phyloP scores from a whole-genome alignment of 139 green algal genomes.

The Prasinococcaceae sp. region DNA sequence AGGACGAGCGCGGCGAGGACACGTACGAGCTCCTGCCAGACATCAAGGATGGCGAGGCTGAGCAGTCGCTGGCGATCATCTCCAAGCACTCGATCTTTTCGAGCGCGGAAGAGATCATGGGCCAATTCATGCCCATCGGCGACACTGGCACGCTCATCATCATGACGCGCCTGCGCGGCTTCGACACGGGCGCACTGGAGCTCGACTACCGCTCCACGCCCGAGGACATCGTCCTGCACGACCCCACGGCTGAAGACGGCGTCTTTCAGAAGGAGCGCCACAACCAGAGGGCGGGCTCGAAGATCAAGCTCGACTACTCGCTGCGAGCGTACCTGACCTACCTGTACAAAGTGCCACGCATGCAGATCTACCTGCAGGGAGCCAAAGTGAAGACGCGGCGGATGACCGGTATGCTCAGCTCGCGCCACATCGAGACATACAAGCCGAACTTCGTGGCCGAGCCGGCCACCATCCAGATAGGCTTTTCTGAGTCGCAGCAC shows the following conservation, averaged over 20 bases:
- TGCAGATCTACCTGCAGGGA: conserved; percentile 16
- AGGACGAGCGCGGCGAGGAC: conserved; percentile 1
- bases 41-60: background rate
- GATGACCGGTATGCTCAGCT: background rate
- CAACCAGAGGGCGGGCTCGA: too few species aligned
- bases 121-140: conserved; percentile 4
- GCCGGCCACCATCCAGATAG: too few species aligned
- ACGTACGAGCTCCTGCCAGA: background rate
- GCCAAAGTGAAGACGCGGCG: conserved; percentile 15
- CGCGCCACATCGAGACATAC: conserved; percentile 11
- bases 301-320: conserved; percentile 14
- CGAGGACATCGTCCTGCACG: too few species aligned
- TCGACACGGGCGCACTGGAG: conserved; percentile 7
- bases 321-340: conserved; percentile 30
- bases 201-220: conserved; percentile 24
- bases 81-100: conserved; percentile 18
- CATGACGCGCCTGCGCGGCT: conserved; percentile 12
- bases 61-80: conserved; percentile 16
- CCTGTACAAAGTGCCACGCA: conserved; percentile 26
- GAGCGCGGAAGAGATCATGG: conserved; percentile 5
- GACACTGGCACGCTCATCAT: conserved; percentile 21
- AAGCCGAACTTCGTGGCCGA: conserved; percentile 2
- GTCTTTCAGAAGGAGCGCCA: background rate
- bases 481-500: too few species aligned
- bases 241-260: background rate